phyloP scores from a whole-genome alignment of 2,329 filamentous ascomycete genomes.

The Teratosphaeria zuluensis region DNA sequence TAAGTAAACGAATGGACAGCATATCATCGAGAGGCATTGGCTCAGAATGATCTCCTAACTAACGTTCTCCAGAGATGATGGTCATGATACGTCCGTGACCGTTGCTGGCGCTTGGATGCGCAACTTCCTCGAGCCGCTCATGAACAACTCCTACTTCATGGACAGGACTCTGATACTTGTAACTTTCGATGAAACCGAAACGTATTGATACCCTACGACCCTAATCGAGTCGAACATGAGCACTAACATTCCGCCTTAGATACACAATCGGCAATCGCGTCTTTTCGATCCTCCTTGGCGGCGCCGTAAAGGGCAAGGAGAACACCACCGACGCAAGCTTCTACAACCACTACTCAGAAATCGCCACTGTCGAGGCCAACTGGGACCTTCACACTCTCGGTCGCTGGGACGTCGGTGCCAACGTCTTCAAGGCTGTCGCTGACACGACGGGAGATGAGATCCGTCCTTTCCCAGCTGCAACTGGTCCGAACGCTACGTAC shows the following conservation, averaged over 20 bases:
- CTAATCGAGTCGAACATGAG: too few relatives aligned
- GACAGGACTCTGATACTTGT: conserved; percentile 64
- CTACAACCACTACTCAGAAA: conserved; percentile 40
- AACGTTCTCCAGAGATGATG: conserved; percentile 42
- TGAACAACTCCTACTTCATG: conserved; percentile 62
- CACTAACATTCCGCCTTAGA: too few relatives aligned
- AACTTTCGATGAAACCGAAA: conserved; percentile 70
- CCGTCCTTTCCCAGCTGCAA: conserved; percentile 16
- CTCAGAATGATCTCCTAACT: too few relatives aligned
- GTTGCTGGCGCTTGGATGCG: conserved; percentile 59
- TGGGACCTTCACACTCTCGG: conserved; percentile 37
- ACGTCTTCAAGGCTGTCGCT: conserved; percentile 33
- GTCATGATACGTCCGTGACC: conserved; percentile 63
- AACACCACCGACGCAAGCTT: conserved; percentile 59
- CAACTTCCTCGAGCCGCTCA: conserved; percentile 59
- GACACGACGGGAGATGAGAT: conserved; percentile 26
- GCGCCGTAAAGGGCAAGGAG: conserved; percentile 53
- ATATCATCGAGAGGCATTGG: too few relatives aligned
- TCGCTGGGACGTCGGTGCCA: conserved; percentile 38
- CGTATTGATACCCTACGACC: conserved; percentile 28
- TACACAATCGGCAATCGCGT: conserved; percentile 57
- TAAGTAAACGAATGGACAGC: too few relatives aligned
- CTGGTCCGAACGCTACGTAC: conserved; percentile 13
- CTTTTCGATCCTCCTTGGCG: conserved; percentile 62
- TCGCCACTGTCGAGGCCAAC: conserved; percentile 37